phyloP scores from a whole-genome alignment of 305 asterid species.

The Withania somnifera region DNA sequence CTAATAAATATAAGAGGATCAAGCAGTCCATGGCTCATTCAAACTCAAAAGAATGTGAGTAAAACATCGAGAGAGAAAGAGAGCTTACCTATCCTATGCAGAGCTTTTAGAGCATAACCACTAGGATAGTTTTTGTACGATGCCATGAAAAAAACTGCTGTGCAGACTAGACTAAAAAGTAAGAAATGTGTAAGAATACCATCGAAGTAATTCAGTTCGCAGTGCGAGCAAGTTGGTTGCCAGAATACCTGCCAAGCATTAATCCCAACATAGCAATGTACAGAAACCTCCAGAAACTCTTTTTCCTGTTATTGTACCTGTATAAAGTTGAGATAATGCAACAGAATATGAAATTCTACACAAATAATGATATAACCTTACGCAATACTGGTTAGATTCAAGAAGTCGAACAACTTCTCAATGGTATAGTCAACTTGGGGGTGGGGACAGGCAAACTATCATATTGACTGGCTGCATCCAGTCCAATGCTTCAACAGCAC shows the following conservation, averaged over 20 bases:
- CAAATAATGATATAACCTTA: neutral
- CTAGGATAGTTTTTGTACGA: slow-evolving; percentile 93
- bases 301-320: slow-evolving; percentile 89
- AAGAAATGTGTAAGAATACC: slow-evolving; percentile 5
- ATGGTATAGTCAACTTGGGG: neutral
- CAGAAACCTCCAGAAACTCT: slow-evolving; percentile 72
- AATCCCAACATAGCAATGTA: slow-evolving; percentile 62
- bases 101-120: slow-evolving; percentile 63
- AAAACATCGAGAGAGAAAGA: slow-evolving; percentile 12
- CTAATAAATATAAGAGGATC: neutral
- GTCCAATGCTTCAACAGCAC: neutral
- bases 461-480: neutral
- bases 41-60: neutral
- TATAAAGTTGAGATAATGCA: slow-evolving; percentile 14
- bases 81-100: slow-evolving; percentile 65
- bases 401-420: neutral
- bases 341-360: neutral
- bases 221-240: slow-evolving; percentile 1
- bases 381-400: neutral
- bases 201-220: neutral
- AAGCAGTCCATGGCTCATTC: neutral
- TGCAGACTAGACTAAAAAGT: slow-evolving; percentile 79
- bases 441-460: neutral
- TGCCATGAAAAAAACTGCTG: slow-evolving; percentile 61
- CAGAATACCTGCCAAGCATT: slow-evolving; percentile 59